These are phyloP conservation scores for Sphagnum magellanicum DNA, from an alignment of 228 moss, liverwort and hornwort species.

Conservation along the genomic window DNA sequence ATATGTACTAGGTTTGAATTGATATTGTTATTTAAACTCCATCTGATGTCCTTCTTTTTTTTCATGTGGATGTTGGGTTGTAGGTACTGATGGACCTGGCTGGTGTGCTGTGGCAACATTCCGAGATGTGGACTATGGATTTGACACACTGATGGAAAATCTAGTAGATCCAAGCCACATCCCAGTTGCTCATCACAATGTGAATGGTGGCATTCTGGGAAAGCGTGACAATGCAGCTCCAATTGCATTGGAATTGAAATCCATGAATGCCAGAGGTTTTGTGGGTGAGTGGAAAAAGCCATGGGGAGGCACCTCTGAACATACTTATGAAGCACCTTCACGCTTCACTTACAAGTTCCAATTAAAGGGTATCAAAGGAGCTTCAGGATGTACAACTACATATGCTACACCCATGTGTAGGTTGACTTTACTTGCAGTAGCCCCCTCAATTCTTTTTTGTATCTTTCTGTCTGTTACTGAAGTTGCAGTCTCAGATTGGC, in stretches of 20 bases:
- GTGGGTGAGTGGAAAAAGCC: constrained; percentile 57
- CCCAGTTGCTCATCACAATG: constrained; percentile 78
- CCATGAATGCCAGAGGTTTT: constrained; percentile 39
- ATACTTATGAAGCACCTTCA: constrained; percentile 65
- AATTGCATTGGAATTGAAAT: constrained; percentile 58
- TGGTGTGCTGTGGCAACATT: constrained; percentile 72
- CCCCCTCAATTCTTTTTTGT: background rate
- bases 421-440: background rate
- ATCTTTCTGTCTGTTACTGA: background rate
- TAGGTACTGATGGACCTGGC: constrained; percentile 60
- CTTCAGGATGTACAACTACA: constrained; percentile 57
- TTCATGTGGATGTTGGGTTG: background rate
- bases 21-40: too few relatives aligned
- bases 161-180: constrained; percentile 77
- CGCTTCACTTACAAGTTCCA: constrained; percentile 67
- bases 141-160: constrained; percentile 86
- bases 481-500: background rate
- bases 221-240: constrained; percentile 51
- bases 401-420: constrained; percentile 73
- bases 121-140: constrained; percentile 59
- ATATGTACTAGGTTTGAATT: too few relatives aligned
- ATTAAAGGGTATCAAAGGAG: constrained; percentile 38
- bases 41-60: too few relatives aligned
- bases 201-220: constrained; percentile 81
- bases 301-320: constrained; percentile 37